Conservation (phyloP, 768 basidiomycete species). For the Phanerochaete sordida region DNA sequence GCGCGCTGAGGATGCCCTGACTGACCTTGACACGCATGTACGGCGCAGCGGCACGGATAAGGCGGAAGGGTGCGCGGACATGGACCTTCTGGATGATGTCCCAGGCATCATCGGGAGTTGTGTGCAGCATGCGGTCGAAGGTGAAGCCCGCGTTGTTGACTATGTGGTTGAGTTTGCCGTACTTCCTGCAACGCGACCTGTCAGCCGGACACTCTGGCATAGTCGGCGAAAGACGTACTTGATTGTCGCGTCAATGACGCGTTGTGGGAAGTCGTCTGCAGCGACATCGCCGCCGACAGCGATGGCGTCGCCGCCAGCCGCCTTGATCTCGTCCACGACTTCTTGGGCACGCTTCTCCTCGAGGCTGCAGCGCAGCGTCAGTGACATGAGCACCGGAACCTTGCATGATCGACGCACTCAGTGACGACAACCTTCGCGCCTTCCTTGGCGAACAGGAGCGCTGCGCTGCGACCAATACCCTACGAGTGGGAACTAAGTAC, state of each 20-base stretch:
- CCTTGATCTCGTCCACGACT: slow-evolving; percentile 72
- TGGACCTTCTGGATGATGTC: slow-evolving; percentile 84
- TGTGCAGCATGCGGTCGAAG: slow-evolving; percentile 86
- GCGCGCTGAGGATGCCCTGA: neutral
- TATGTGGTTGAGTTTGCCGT: slow-evolving; percentile 84
- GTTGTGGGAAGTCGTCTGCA: slow-evolving; percentile 80
- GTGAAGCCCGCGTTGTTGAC: slow-evolving; percentile 84
- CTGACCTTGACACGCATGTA: slow-evolving; percentile 74
- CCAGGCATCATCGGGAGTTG: slow-evolving; percentile 77
- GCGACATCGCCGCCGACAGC: slow-evolving; percentile 77
- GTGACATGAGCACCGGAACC: too few relatives aligned
- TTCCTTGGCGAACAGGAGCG: slow-evolving; percentile 77
- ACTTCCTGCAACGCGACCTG: slow-evolving; percentile 45
- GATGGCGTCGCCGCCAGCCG: slow-evolving; percentile 68
- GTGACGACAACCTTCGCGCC: slow-evolving; percentile 84
- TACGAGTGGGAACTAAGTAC: slow-evolving; percentile 23
- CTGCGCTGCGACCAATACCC: slow-evolving; percentile 77
- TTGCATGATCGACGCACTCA: slow-evolving; percentile 49
- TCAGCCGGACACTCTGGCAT: neutral
- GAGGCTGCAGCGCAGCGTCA: slow-evolving; percentile 42
- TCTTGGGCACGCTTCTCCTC: slow-evolving; percentile 64
- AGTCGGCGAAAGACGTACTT: slow-evolving; percentile 56
- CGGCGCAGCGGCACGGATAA: slow-evolving; percentile 80
- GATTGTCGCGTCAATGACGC: slow-evolving; percentile 71
- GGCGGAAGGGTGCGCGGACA: slow-evolving; percentile 81